Conservation (phyloP, 306 rosid species). For the Dryas drummondii region DNA sequence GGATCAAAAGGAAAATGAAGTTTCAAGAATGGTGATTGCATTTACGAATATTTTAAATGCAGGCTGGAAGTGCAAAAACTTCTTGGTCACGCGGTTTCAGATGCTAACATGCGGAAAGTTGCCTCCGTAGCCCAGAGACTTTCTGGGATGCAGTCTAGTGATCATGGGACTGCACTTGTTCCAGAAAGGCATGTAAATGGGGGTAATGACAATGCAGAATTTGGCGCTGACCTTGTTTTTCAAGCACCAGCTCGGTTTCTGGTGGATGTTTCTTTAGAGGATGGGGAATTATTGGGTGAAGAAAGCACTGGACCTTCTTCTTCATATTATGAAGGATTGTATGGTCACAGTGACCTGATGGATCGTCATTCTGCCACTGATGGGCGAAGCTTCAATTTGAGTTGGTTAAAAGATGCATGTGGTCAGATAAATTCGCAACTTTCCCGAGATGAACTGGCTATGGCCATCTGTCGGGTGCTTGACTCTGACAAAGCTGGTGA, state of each 20-base stretch:
- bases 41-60: conserved; percentile 30
- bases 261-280: conserved; percentile 72
- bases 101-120: conserved; percentile 62
- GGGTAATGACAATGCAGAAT: conserved; percentile 47
- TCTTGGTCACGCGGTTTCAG: conserved; percentile 60
- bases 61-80: conserved; percentile 74
- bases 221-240: conserved; percentile 82
- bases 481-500: conserved; percentile 89
- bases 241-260: conserved; percentile 76
- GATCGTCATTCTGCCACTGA: conserved; percentile 31
- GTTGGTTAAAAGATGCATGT: conserved; percentile 82
- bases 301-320: conserved; percentile 42
- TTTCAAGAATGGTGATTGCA: conserved; percentile 17
- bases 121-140: conserved; percentile 61
- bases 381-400: conserved; percentile 45
- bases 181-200: conserved; percentile 37
- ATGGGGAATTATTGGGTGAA: conserved; percentile 56
- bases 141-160: conserved; percentile 56
- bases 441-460: conserved; percentile 79
- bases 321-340: conserved; percentile 44
- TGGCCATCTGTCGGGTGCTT: conserved; percentile 93
- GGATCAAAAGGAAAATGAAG: not conserved
- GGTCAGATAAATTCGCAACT: conserved; percentile 62
- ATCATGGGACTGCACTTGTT: conserved; percentile 26
- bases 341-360: conserved; percentile 21